Evolutionary conservation across 2,329 filamentous ascomycete genomes (phyloP).

Genomic region (Dactylellina sp.): DNA sequence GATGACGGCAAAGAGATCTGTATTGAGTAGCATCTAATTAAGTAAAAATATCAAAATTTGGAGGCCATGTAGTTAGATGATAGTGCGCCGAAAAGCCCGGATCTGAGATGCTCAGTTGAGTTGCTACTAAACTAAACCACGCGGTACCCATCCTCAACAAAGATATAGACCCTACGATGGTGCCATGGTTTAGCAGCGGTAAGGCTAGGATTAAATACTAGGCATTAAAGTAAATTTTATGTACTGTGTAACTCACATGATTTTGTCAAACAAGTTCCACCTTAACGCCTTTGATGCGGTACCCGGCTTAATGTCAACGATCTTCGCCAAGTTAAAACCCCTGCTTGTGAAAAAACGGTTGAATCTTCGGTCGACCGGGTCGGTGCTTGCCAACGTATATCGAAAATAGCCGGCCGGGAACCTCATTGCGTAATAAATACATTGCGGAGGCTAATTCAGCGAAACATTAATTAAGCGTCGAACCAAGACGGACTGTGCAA

Average conservation of each 20-base stretch:
- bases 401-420: background rate
- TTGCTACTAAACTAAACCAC: background rate
- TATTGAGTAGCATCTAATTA: too few species aligned
- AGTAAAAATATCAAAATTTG: too few species aligned
- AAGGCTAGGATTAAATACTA: too few species aligned
- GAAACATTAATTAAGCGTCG: background rate
- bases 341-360: background rate
- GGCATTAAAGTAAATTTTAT: too few species aligned
- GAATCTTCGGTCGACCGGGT: conserved; percentile 2
- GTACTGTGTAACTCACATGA: too few species aligned
- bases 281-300: background rate
- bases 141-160: too few species aligned
- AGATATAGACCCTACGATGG: too few species aligned
- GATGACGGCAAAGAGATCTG: too few species aligned
- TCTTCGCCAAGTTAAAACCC: conserved; percentile 6
- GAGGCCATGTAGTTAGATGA: conserved; percentile 4
- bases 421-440: background rate
- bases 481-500: conserved; percentile 16
- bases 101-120: background rate
- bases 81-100: background rate
- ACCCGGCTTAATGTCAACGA: background rate
- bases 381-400: background rate
- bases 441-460: conserved; percentile 7
- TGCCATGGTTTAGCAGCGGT: too few species aligned
- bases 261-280: background rate